Evolutionary conservation across 2,329 filamentous ascomycete genomes (phyloP), one percentile per base, ranked within the genome.

Genomic region (Capronia epimyces): DNA sequence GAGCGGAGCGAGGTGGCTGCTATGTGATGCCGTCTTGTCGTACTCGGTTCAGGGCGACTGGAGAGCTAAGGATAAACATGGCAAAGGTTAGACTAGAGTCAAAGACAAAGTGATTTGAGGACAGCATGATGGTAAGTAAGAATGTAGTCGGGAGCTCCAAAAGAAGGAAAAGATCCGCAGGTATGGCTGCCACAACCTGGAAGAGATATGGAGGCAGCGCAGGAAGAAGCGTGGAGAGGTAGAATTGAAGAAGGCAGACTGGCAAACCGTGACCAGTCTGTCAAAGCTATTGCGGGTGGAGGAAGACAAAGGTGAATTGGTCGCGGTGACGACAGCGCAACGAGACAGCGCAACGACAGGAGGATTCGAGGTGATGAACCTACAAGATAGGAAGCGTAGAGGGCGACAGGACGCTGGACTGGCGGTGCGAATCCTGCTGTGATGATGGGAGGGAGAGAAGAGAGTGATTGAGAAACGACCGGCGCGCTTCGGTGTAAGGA

Each of bases 41-140:
- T 24, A 29, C 21, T 46, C 43, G 48, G 31, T 36, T 8, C 31
- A 15, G 39, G n/a, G 45, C 53, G 49, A 43, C 16, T 29, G 24
- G 41, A 32, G 36, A 56, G 57, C 57, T 59, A 59, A 48, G 48
- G 54, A 16, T 16, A 56, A 49, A 53, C 44, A 57, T 50, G 47
- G 29, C 31, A 52, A 29, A 55, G 36, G 57, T 59, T 59, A 59
- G 57, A 59, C 42, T 48, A 52, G 55, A 41, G 50, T 57, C 22
- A 51, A 50, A 49, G 41, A 43, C 25, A 42, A 34, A 41, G n/a
- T 42, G 49, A 50, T 49, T 40, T 25, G 44, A 41, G 27, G 50
- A 45, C 34, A 43, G 48, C 50, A 53, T 49, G 32, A 41, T 51
- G 39, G 44, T 48, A 40, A 43, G 44, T 48, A 40, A 34, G 32